phyloP scores from a whole-genome alignment of 2,329 filamentous ascomycete species.

The Didymella glomerata region DNA sequence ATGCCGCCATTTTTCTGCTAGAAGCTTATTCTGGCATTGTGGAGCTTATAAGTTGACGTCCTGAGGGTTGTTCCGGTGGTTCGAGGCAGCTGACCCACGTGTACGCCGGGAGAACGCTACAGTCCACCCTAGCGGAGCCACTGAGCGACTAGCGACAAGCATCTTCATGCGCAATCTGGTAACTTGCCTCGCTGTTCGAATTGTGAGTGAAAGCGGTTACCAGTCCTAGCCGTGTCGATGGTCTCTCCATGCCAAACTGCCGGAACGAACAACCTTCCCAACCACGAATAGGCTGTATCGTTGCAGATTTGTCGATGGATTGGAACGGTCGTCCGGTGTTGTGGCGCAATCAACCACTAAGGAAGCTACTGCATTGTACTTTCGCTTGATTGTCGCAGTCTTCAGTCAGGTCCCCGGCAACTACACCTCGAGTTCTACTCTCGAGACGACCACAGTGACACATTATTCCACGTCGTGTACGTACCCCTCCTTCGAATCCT shows the following conservation, averaged over 20 bases:
- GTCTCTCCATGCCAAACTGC: neutral
- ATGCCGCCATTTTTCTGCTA: neutral
- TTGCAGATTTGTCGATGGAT: neutral
- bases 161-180: neutral
- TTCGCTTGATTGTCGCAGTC: neutral
- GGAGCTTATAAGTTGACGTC: neutral
- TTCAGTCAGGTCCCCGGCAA: neutral
- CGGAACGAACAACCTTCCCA: too few species aligned
- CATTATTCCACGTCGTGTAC: neutral
- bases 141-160: neutral
- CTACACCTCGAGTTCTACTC: neutral
- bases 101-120: neutral
- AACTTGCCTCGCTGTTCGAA: too few species aligned
- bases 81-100: neutral
- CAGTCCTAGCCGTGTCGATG: neutral
- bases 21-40: neutral
- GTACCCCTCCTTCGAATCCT: too few species aligned
- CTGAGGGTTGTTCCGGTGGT: neutral
- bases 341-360: too few species aligned
- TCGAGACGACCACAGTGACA: neutral
- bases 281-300: too few species aligned
- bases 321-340: neutral
- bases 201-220: neutral
- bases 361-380: neutral
- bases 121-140: neutral